Evolutionary conservation across 2,329 filamentous ascomycete genomes (phyloP).

Genomic region (Fusarium sp.): DNA sequence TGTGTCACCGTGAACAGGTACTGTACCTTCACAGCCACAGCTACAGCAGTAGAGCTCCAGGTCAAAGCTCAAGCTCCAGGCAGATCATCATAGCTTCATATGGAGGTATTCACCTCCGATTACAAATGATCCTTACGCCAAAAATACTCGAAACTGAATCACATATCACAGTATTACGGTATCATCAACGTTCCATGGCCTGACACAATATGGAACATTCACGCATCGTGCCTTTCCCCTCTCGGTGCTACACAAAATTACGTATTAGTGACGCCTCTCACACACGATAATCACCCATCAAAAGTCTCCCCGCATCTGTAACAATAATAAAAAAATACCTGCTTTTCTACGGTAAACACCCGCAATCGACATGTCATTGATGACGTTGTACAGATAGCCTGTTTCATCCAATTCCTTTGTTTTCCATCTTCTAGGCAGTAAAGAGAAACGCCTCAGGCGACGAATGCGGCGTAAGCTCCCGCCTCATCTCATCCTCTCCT

Average conservation of each 20-base stretch:
- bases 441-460: constrained; percentile 22
- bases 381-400: constrained; percentile 35
- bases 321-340: constrained; percentile 30
- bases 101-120: not conserved
- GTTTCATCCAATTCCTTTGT: constrained; percentile 1
- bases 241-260: constrained; percentile 34
- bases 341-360: constrained; percentile 24
- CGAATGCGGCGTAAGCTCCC: constrained; percentile 28
- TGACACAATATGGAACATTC: not conserved
- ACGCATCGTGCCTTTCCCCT: not conserved
- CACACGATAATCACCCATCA: constrained; percentile 8
- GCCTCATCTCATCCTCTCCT: constrained; percentile 4
- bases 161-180: not conserved
- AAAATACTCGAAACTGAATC: not conserved
- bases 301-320: constrained; percentile 29
- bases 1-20: not conserved
- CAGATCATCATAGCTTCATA: not conserved
- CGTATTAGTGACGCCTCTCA: constrained; percentile 42
- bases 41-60: not conserved
- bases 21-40: not conserved
- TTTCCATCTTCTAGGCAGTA: not conserved
- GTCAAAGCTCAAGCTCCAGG: constrained; percentile 1
- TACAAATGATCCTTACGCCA: not conserved
- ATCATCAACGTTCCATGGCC: not conserved
- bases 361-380: constrained; percentile 45